Evolutionary conservation across 2,329 filamentous ascomycete species (phyloP).

Genomic region (Hypoxylon sp.): DNA sequence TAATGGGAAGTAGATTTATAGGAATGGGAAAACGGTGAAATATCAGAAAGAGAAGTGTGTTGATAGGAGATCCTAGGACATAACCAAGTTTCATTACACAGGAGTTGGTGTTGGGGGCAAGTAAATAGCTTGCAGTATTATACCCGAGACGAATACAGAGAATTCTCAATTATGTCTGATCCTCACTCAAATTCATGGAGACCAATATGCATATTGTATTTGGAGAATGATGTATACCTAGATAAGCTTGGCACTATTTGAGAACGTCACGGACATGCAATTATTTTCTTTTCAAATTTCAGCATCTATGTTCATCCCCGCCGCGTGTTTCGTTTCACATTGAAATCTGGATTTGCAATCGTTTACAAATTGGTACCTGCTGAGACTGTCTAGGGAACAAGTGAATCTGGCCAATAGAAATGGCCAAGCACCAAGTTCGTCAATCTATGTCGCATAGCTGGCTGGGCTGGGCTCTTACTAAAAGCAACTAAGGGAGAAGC

Average conservation of each 20-base stretch:
- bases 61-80: slow-evolving; percentile 30
- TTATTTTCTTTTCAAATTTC: background rate
- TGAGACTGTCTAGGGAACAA: slow-evolving; percentile 5
- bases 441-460: slow-evolving; percentile 8
- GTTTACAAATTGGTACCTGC: slow-evolving; percentile 16
- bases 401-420: slow-evolving; percentile 16
- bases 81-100: slow-evolving; percentile 20
- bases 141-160: slow-evolving; percentile 38
- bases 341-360: slow-evolving; percentile 13
- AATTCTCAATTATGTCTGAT: slow-evolving; percentile 17
- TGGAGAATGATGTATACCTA: background rate
- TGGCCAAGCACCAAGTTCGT: background rate
- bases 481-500: slow-evolving; percentile 10
- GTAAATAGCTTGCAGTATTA: slow-evolving; percentile 32
- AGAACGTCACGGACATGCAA: background rate
- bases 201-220: background rate
- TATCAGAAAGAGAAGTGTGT: slow-evolving; percentile 11
- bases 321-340: background rate
- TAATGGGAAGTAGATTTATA: slow-evolving; percentile 21
- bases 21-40: slow-evolving; percentile 11
- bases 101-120: slow-evolving; percentile 23
- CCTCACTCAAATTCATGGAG: background rate
- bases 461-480: slow-evolving; percentile 15
- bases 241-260: background rate
- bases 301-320: background rate